phyloP scores from a whole-genome alignment of 257 asterid species.

The Fraxinus quadrangulata region DNA sequence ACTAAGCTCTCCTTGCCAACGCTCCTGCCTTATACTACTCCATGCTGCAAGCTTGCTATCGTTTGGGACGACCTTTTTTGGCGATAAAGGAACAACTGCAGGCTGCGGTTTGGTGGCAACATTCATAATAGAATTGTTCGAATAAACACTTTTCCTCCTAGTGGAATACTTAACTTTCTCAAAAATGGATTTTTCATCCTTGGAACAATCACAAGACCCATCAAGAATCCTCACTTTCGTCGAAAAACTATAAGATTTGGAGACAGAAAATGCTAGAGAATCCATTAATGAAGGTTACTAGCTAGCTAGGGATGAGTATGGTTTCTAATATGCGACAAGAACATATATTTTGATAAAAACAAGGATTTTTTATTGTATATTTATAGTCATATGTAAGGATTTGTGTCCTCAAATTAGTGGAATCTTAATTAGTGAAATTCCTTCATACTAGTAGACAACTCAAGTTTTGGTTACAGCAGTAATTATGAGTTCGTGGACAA shows the following conservation, averaged over 20 bases:
- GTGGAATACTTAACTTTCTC: conserved; percentile 17
- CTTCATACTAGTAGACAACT: conserved; percentile 48
- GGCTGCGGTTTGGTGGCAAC: conserved; percentile 52
- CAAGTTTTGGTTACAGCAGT: not conserved
- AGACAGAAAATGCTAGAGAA: conserved; percentile 41
- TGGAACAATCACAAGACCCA: conserved; percentile 17
- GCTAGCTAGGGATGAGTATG: not conserved
- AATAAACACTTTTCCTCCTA: not conserved
- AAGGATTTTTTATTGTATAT: conserved; percentile 20
- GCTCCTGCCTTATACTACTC: conserved; percentile 77
- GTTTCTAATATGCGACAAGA: not conserved
- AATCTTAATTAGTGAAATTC: conserved; percentile 58
- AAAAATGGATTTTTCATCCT: conserved; percentile 26
- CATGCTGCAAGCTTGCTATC: conserved; percentile 68
- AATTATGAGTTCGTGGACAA: not conserved
- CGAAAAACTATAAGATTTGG: conserved; percentile 27
- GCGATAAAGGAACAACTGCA: conserved; percentile 29
- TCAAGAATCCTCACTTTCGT: not conserved
- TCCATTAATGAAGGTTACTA: conserved; percentile 45
- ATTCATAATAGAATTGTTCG: conserved; percentile 28
- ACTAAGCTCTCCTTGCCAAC: conserved; percentile 87
- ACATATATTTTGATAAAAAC: conserved; percentile 16
- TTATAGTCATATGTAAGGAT: conserved; percentile 38
- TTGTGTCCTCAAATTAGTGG: conserved; percentile 25
- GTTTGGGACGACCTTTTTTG: conserved; percentile 21